Percentiles rank a stretch among this genome's conserved stretches.
phyloP scores from a whole-genome alignment of 805 yeast species.

The Maudiozyma serrabonitensis region DNA sequence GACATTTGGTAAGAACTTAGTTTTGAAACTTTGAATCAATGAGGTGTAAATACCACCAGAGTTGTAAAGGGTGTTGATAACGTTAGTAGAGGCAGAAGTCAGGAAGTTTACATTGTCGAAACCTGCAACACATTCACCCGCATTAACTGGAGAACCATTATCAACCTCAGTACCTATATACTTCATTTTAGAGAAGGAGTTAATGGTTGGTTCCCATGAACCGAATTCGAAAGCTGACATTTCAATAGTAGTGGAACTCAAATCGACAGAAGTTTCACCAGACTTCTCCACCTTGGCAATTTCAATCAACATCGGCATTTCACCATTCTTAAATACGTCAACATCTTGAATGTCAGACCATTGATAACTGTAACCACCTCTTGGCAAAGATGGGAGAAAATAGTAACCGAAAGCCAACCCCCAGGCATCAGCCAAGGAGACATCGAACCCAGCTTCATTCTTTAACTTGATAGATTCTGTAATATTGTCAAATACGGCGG shows the following conservation, averaged over 20 bases:
- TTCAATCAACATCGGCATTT: constrained; percentile 64
- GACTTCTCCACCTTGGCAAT: constrained; percentile 59
- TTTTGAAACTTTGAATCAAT: constrained; percentile 30
- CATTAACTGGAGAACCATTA: constrained; percentile 45
- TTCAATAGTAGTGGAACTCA: constrained; percentile 61
- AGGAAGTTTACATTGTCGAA: constrained; percentile 75
- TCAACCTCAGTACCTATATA: constrained; percentile 59
- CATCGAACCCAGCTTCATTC: constrained; percentile 52
- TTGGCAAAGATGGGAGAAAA: constrained; percentile 50
- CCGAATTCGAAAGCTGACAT: constrained; percentile 66
- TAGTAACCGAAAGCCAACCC: constrained; percentile 66
- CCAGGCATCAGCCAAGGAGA: constrained; percentile 71
- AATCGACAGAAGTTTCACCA: constrained; percentile 41
- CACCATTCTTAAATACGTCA: constrained; percentile 48
- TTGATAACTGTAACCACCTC: constrained; percentile 54
- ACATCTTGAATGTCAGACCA: constrained; percentile 49
- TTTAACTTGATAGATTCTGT: constrained; percentile 43
- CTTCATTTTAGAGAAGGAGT: constrained; percentile 53
- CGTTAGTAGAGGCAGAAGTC: constrained; percentile 72
- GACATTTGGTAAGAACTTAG: constrained; percentile 36
- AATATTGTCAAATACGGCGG: constrained; percentile 42
- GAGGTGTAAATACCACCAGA: constrained; percentile 40
- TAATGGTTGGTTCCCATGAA: constrained; percentile 73
- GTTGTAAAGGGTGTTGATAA: constrained; percentile 60
- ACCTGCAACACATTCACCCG: constrained; percentile 48